Conservation (phyloP, 2,329 filamentous ascomycete genomes). For the Fusarium tricinctum region DNA sequence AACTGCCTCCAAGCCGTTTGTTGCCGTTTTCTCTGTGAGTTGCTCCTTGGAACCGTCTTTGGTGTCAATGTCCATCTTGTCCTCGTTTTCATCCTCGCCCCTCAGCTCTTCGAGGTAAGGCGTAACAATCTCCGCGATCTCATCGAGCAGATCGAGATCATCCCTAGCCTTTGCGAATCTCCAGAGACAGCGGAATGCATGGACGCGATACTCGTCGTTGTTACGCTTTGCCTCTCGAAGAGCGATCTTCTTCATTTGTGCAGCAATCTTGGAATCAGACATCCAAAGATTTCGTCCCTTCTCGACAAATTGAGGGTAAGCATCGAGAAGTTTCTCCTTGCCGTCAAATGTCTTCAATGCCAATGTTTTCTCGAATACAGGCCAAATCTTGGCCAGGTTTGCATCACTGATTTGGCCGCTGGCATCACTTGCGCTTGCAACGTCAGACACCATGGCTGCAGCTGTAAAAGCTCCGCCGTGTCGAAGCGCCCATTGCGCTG, state of each 20-base stretch:
- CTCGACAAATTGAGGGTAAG: constrained; percentile 83
- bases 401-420: constrained; percentile 71
- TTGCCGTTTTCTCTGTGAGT: constrained; percentile 59
- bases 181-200: constrained; percentile 80
- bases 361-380: constrained; percentile 83
- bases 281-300: constrained; percentile 72
- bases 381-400: constrained; percentile 80
- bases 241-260: constrained; percentile 82
- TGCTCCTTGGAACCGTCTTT: constrained; percentile 56
- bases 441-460: constrained; percentile 77
- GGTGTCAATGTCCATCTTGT: constrained; percentile 78
- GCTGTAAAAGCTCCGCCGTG: constrained; percentile 87
- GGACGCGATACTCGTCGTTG: constrained; percentile 84
- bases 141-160: constrained; percentile 78
- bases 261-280: constrained; percentile 65
- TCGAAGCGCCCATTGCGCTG: constrained; percentile 89
- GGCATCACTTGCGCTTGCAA: constrained; percentile 70
- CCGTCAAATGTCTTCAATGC: constrained; percentile 92
- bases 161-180: constrained; percentile 76
- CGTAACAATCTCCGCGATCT: constrained; percentile 74
- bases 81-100: constrained; percentile 70
- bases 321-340: constrained; percentile 86
- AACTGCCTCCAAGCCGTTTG: constrained; percentile 65
- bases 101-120: constrained; percentile 71
- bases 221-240: constrained; percentile 92